These are phyloP conservation scores for Crithidia acanthocephali DNA, from an alignment of 208 protist genomes.

Conservation along the genomic window DNA sequence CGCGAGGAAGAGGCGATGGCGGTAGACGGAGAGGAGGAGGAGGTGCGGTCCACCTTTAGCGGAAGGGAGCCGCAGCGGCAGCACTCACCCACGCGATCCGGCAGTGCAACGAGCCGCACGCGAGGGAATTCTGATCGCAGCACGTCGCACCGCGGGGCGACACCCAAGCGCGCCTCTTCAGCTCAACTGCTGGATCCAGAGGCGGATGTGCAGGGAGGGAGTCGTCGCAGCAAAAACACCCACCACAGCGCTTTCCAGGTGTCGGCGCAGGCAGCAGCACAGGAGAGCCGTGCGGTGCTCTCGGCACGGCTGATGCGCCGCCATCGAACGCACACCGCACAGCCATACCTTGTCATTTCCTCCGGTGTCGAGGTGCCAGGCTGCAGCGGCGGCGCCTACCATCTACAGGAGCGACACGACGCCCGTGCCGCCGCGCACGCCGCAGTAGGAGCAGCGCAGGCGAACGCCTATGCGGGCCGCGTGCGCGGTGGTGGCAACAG, in stretches of 20 bases:
- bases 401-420: conserved; percentile 20
- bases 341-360: conserved; percentile 17
- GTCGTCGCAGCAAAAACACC: background rate
- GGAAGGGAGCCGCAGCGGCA: background rate
- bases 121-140: background rate
- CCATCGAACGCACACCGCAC: conserved; percentile 12
- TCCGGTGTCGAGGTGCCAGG: conserved; percentile 34
- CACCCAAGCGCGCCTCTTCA: background rate
- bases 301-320: conserved; percentile 26
- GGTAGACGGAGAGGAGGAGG: too few species aligned
- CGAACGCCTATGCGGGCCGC: conserved; percentile 5
- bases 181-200: background rate
- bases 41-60: conserved; percentile 15
- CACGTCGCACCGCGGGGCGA: background rate
- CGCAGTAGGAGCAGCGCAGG: background rate
- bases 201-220: background rate
- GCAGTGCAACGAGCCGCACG: background rate
- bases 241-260: background rate
- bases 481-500: conserved; percentile 25
- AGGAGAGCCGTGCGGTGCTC: conserved; percentile 10
- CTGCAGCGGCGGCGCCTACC: conserved; percentile 28
- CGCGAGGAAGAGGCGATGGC: too few species aligned
- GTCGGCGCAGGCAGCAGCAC: too few species aligned
- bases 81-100: too few species aligned
- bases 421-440: background rate